Evolutionary conservation across 1,139 yeast genomes (phyloP).

Genomic region (Diutina ranongensis): DNA sequence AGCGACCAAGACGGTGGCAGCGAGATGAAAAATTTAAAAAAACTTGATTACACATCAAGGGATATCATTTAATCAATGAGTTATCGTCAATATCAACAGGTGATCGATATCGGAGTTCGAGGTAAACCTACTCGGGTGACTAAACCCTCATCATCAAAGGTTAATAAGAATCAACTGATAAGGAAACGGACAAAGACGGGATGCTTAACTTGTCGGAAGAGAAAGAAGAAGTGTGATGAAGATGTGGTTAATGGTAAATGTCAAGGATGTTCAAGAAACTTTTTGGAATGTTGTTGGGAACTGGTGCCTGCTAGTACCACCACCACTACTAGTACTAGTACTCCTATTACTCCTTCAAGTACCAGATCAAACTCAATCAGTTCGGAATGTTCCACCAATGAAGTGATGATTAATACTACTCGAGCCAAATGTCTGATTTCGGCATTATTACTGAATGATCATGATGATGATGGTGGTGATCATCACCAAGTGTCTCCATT

Average conservation of each 20-base stretch:
- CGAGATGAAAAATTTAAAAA: constrained; percentile 4
- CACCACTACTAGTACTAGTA: neutral
- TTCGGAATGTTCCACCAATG: neutral
- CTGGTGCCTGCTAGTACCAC: neutral
- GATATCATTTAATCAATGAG: neutral
- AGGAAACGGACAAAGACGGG: constrained; percentile 6
- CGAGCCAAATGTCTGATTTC: constrained; percentile 3
- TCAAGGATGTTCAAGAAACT: constrained; percentile 5
- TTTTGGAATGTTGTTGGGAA: constrained; percentile 6
- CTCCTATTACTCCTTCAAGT: no score
- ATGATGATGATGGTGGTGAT: neutral
- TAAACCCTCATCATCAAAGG: neutral
- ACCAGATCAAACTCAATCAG: no score
- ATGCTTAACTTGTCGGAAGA: constrained; percentile 4
- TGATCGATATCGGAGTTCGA: constrained; percentile 1
- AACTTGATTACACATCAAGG: neutral
- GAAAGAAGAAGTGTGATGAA: constrained; percentile 6
- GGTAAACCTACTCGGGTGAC: neutral
- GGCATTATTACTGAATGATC: neutral
- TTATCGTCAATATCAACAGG: constrained; percentile 5
- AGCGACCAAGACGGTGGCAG: neutral
- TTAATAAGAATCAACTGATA: constrained; percentile 2
- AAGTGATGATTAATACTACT: neutral
- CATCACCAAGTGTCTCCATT: constrained; percentile 2
- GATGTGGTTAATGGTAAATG: constrained; percentile 1